Base-by-base conservation (phyloP, 2,329 filamentous ascomycete genomes). In the Myriosclerotinia duriaeana region DNA sequence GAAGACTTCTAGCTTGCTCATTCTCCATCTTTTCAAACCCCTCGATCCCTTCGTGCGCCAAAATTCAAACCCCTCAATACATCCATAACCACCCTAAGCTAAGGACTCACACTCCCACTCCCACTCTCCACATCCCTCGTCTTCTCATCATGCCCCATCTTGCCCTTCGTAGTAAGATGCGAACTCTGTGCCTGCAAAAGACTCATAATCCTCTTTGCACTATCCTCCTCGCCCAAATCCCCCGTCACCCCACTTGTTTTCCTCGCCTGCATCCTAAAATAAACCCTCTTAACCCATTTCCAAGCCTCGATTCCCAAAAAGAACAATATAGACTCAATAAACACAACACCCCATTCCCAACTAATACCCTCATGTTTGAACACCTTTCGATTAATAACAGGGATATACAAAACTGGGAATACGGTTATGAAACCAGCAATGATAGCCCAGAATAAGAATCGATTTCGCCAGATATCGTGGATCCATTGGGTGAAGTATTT, bases 271-370 rank as follows among this genome's bases (percentile, higher is more conserved):
- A 1, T 40, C 8, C 65, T 48, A 42, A 65, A 40, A 22, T 56
- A 59, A 36, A 59, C 3, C 17, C 89, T 79, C 79, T 92, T 92
- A 11, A 73, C 78, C 81, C 82, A 89, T 77, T 91, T 91, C 84
- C 87, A 92, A 0, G 77, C 67, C 76, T 92, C 89, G 0, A 86
- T 81, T 0, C 87, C 87, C 0, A 79, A 72, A 73, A 91, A 85
- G 78, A 91, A 92, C 4, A 90, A 72, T 0, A 83, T 74, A 0
- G 84, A 80, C 30, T 83, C 83, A 46, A 88, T 78, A 67, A 91
- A 85, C 1, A 90, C 85, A 54, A 91, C 82, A 0, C 80, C 86
- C 89, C 88, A 91, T 75, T 91, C 88, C 87, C 87, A 89, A 8
- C 78, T 81, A 66, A 91, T 90, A 0, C 83, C 83, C 2, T 78